Evolutionary conservation across 2,329 filamentous ascomycete genomes (phyloP).

Genomic region (Pseudohalonectria lignicola): DNA sequence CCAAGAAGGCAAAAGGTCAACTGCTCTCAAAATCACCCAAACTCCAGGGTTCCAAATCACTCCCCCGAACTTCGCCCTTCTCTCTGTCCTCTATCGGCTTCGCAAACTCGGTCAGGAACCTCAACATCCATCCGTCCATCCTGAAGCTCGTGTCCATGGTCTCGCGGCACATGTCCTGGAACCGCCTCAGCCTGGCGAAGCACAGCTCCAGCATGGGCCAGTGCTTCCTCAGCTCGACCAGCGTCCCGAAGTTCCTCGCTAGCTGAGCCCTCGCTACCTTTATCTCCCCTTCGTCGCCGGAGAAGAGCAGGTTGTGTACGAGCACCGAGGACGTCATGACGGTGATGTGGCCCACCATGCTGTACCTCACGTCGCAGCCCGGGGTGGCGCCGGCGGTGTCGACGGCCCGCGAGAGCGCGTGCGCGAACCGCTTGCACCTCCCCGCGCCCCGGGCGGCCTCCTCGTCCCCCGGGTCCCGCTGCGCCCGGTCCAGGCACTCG

Average conservation of each 20-base stretch:
- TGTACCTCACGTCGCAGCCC: constrained; percentile 28
- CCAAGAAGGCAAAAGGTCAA: too few species aligned
- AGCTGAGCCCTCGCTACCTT: constrained; percentile 21
- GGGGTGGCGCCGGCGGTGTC: constrained; percentile 22
- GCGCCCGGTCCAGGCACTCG: constrained; percentile 23
- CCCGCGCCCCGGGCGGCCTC: constrained; percentile 12
- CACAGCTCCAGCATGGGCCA: constrained; percentile 28
- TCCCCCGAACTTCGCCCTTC: too few species aligned
- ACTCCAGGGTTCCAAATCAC: too few species aligned
- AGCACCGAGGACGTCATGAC: constrained; percentile 34
- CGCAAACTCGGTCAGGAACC: constrained; percentile 18
- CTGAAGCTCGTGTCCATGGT: constrained; percentile 24
- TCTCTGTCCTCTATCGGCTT: not conserved
- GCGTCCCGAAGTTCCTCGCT: constrained; percentile 31
- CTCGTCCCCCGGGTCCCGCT: constrained; percentile 17
- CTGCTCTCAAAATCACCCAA: too few species aligned
- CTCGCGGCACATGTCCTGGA: constrained; percentile 27
- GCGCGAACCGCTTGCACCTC: constrained; percentile 27
- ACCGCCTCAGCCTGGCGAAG: constrained; percentile 25
- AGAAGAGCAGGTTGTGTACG: constrained; percentile 32
- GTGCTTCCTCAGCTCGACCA: constrained; percentile 25
- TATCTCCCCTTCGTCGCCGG: constrained; percentile 21
- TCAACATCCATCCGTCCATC: constrained; percentile 29
- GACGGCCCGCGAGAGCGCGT: constrained; percentile 25
- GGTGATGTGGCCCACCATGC: constrained; percentile 32